phyloP scores from a whole-genome alignment of 1,139 yeast species.

The Saccharomyces hybrid region DNA sequence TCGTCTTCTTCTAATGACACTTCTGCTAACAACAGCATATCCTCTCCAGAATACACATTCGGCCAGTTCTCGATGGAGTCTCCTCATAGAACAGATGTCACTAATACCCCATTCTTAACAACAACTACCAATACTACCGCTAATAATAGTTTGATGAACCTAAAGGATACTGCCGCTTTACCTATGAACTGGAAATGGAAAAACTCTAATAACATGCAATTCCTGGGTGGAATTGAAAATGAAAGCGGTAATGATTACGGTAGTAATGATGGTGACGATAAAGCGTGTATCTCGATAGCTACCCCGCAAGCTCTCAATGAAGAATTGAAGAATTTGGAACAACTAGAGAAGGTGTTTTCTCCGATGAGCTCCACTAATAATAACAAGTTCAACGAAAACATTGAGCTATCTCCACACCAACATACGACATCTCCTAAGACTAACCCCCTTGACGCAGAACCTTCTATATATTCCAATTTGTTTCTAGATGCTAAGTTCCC shows the following conservation, averaged over 20 bases:
- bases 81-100: constrained; percentile 3
- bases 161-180: constrained; percentile 2
- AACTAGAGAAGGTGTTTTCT: not conserved
- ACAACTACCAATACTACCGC: constrained; percentile 5
- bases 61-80: constrained; percentile 5
- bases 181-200: not conserved
- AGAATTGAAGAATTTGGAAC: not conserved
- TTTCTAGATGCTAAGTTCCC: not conserved
- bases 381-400: not conserved
- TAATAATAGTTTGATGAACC: constrained; percentile 10
- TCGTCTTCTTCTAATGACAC: not conserved
- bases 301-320: not conserved
- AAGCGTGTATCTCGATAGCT: not conserved
- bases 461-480: not conserved
- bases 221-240: not conserved
- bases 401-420: not conserved
- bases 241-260: not conserved
- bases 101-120: constrained; percentile 1
- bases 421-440: not conserved
- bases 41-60: constrained; percentile 7
- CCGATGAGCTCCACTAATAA: not conserved
- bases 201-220: not conserved
- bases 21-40: constrained; percentile 4
- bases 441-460: not conserved
- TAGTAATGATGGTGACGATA: not conserved